Percentiles rank a stretch among this genome's conserved stretches.
phyloP scores from a whole-genome alignment of 2,329 filamentous ascomycete genomes.

The Apiospora arundinis region DNA sequence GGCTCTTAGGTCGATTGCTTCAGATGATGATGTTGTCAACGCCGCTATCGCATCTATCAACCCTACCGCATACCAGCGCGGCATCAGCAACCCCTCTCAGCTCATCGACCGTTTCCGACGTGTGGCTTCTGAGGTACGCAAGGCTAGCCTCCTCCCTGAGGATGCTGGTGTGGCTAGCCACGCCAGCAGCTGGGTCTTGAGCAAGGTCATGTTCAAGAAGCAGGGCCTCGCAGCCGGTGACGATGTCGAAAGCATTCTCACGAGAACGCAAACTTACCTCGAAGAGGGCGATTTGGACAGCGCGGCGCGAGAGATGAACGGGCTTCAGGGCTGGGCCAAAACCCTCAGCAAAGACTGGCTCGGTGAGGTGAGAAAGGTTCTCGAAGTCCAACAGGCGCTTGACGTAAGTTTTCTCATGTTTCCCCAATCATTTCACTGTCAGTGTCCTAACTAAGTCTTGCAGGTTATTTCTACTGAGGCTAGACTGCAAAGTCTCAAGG shows the following conservation, averaged over 20 bases:
- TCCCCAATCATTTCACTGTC: constrained; percentile 10
- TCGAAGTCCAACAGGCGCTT: constrained; percentile 95
- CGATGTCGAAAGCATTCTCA: constrained; percentile 93
- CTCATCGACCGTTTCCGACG: constrained; percentile 95
- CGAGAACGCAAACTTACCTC: constrained; percentile 85
- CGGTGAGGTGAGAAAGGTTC: constrained; percentile 84
- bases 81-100: constrained; percentile 81
- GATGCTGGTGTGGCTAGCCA: constrained; percentile 95
- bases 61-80: constrained; percentile 89
- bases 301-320: constrained; percentile 94
- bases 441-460: constrained; percentile 2
- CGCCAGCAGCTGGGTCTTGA: constrained; percentile 86
- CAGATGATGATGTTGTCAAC: constrained; percentile 83
- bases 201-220: constrained; percentile 97
- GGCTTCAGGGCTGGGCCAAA: constrained; percentile 91
- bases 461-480: constrained; percentile 91
- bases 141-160: constrained; percentile 89
- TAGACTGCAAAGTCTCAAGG: constrained; percentile 82
- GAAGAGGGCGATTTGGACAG: constrained; percentile 93
- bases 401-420: constrained; percentile 70
- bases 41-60: constrained; percentile 97
- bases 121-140: constrained; percentile 90
- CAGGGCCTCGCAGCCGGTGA: constrained; percentile 80
- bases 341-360: constrained; percentile 95
- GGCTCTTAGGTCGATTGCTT: constrained; percentile 89